A percentile compares a stretch with the other conserved stretches of the same genome.
Conservation (phyloP, 805 yeast genomes). For the Candida alai region DNA sequence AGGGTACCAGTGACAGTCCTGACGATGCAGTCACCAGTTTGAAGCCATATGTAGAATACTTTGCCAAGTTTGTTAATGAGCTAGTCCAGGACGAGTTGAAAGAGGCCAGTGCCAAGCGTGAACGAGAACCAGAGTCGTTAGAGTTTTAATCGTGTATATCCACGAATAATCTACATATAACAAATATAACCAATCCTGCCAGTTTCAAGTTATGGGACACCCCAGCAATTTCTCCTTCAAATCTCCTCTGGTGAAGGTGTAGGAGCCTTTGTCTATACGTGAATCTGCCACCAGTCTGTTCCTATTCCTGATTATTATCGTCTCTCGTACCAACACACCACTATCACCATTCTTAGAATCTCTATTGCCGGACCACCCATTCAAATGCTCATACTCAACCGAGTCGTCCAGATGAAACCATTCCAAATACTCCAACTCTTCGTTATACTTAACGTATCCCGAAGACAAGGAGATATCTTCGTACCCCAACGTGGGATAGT, state of each 20-base stretch:
- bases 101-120: conserved; percentile 24
- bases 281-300: conserved; percentile 18
- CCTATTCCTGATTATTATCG: conserved; percentile 33
- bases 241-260: conserved; percentile 5
- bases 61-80: conserved; percentile 56
- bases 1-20: conserved; percentile 35
- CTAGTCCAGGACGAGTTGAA: conserved; percentile 54
- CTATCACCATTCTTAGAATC: too few species aligned
- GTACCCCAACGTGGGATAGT: conserved; percentile 52
- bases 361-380: too few species aligned
- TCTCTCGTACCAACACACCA: conserved; percentile 17
- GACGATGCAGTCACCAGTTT: conserved; percentile 34
- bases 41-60: conserved; percentile 65
- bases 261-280: too few species aligned
- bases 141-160: conserved; percentile 22
- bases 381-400: too few species aligned
- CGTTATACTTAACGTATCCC: conserved; percentile 55
- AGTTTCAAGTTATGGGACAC: conserved; percentile 13
- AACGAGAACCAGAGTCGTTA: conserved; percentile 29
- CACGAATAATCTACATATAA: not conserved
- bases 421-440: conserved; percentile 50
- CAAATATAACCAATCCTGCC: too few species aligned
- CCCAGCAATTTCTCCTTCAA: too few species aligned
- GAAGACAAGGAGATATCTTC: conserved; percentile 47
- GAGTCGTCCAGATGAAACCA: conserved; percentile 54